A percentile compares a stretch with the other conserved stretches of the same genome.
These are phyloP conservation scores for Rhodamnia argentea DNA, from an alignment of 345 rosid genomes.

Conservation along the genomic window DNA sequence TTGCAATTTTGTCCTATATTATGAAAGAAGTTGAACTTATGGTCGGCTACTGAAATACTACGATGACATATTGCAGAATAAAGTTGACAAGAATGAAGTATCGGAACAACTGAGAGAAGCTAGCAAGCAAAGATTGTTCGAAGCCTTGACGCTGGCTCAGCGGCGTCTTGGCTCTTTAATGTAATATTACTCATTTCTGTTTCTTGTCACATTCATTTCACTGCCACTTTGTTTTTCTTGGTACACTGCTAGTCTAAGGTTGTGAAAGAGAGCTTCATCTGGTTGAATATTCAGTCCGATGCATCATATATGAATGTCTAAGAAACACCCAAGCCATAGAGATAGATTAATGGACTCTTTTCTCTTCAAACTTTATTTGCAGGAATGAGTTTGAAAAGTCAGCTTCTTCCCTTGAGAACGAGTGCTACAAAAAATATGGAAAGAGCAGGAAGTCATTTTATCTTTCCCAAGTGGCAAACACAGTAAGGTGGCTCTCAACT, in stretches of 20 bases:
- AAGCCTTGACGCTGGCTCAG: constrained; percentile 47
- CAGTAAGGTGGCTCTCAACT: constrained; percentile 66
- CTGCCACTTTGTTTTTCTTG: not conserved
- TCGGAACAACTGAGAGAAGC: constrained; percentile 55
- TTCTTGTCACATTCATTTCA: not conserved
- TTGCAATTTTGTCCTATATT: not conserved
- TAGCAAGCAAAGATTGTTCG: constrained; percentile 55
- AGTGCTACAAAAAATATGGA: constrained; percentile 71
- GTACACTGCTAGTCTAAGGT: not conserved
- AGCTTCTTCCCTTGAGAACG: constrained; percentile 57
- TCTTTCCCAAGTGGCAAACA: constrained; percentile 75
- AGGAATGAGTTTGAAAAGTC: constrained; percentile 47
- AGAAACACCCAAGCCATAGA: not conserved
- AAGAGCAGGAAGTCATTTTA: constrained; percentile 82
- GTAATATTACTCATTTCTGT: constrained; percentile 5
- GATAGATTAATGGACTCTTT: not conserved
- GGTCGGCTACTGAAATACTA: not conserved
- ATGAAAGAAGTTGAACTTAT: not conserved
- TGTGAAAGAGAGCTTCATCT: not conserved
- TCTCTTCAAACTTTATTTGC: constrained; percentile 7
- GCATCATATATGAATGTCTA: not conserved
- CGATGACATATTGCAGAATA: constrained; percentile 25
- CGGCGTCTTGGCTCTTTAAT: constrained; percentile 34
- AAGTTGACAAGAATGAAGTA: constrained; percentile 52
- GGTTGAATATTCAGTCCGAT: not conserved